A percentile compares a stretch with the other conserved stretches of the same genome.
Conservation (phyloP, 805 yeast species). For the Candida maris region DNA sequence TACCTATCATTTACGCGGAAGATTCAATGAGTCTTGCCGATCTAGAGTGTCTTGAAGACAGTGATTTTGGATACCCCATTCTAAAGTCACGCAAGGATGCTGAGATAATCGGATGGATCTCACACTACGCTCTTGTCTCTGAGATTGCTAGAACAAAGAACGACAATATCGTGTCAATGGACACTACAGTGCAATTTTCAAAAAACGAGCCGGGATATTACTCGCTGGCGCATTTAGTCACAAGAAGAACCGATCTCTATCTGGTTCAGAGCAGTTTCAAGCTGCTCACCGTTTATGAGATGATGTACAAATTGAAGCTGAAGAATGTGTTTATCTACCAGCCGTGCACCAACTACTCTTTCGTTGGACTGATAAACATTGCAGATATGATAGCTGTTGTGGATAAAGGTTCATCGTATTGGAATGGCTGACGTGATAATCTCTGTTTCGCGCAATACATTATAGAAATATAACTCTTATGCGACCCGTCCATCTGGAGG, state of each 20-base stretch:
- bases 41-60: constrained; percentile 23
- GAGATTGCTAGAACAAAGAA: constrained; percentile 21
- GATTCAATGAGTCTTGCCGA: constrained; percentile 25
- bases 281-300: constrained; percentile 34
- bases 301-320: constrained; percentile 38
- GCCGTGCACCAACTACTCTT: constrained; percentile 22
- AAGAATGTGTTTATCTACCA: constrained; percentile 29
- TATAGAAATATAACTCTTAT: no score
- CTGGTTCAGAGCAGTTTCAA: constrained; percentile 30
- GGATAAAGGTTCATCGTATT: no score
- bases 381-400: constrained; percentile 26
- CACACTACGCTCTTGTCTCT: constrained; percentile 33
- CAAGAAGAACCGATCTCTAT: constrained; percentile 15
- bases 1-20: constrained; percentile 32
- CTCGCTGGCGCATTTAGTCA: constrained; percentile 15
- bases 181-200: constrained; percentile 15
- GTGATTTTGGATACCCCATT: constrained; percentile 42
- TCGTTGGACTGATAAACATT: constrained; percentile 36
- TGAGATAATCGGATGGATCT: constrained; percentile 41
- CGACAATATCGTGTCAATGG: constrained; percentile 12
- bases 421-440: neutral
- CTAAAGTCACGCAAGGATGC: constrained; percentile 34
- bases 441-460: neutral
- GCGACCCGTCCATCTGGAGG: constrained; percentile 66
- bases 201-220: constrained; percentile 12